These are phyloP conservation scores for Linum lewisii DNA, from an alignment of 345 rosid genomes.

Conservation along the genomic window DNA sequence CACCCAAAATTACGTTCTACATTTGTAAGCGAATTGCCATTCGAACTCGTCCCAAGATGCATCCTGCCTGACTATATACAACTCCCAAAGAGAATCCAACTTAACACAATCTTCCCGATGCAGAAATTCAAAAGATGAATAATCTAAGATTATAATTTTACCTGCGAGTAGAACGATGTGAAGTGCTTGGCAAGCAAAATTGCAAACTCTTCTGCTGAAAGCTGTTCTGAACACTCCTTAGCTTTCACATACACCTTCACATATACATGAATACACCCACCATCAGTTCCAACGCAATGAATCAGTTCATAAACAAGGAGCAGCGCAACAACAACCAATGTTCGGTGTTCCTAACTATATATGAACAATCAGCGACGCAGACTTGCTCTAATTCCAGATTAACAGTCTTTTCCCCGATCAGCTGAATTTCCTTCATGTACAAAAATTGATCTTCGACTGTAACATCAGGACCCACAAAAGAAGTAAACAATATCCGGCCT, in stretches of 20 bases:
- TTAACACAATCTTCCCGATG: not conserved
- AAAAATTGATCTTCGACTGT: not conserved
- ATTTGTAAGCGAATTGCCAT: not conserved
- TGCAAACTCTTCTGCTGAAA: constrained; percentile 79
- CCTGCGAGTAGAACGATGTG: constrained; percentile 66
- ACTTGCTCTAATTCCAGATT: too few species aligned
- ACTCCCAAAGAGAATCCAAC: not conserved
- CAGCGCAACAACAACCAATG: not conserved
- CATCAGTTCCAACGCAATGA: too few species aligned
- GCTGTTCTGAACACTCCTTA: constrained; percentile 55
- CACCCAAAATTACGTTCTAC: too few species aligned
- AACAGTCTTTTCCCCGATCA: not conserved
- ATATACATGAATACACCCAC: not conserved
- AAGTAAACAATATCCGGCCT: not conserved
- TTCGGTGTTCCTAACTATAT: not conserved
- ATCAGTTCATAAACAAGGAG: not conserved
- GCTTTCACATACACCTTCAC: constrained; percentile 81
- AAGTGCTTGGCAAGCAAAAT: constrained; percentile 74
- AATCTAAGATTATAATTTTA: constrained; percentile 9
- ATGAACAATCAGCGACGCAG: too few species aligned
- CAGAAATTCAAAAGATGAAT: not conserved
- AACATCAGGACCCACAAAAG: not conserved
- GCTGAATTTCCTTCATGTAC: not conserved
- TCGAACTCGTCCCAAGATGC: not conserved
- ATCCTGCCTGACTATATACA: not conserved